Base-by-base conservation (phyloP, 1,284 basidiomycete genomes). In the Sphaerobolus stellatus region DNA sequence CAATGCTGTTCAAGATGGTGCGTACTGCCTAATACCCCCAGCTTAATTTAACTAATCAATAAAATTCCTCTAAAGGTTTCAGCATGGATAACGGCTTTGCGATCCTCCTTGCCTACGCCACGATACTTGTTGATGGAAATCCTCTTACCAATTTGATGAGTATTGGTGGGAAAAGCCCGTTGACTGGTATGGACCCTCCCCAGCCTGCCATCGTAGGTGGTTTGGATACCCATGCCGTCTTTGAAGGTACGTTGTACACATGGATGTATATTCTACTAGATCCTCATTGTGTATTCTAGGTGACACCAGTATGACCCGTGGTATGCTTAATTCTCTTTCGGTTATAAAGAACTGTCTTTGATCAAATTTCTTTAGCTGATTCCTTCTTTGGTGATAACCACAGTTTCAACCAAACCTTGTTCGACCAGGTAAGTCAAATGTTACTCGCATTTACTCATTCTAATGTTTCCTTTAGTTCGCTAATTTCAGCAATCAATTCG, bases 81-180 rank as follows among this genome's bases (percentile, higher is more conserved):
- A 41, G 38, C 34, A 50, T 50, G 49, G 34, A 22, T 11, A 20
- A 43, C 34, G n/a, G 18, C 11, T 18, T 41, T 14, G 49, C 49
- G n/a, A 43, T 36, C n/a, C 13, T 36, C 16, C 33, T 50, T 14
- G 38, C 31, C 29, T 50, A 22, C 24, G 33, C 33, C n/a, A 38
- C 34, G 7, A 30, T 50, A 11, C 49, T 50, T n/a, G 49, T 50
- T 24, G 49, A 50, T 25, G 49, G 49, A 2, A 50, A 50, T 36
- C 49, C 18, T 7, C 49, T 50, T 16, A 50, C 49, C 7, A 50
- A 50, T 31, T 27, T 50, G 11, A 38, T 50, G 34, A 50, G 49
- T 31, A 50, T 50, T 24, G 49, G 49, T 5, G 14, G 34, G 6
- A 36, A 24, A 13, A 38, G 33, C 9, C 33, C 18, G n/a, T 25